Conservation (phyloP, 2,329 filamentous ascomycete species). For the Ustilaginoidea virens region DNA sequence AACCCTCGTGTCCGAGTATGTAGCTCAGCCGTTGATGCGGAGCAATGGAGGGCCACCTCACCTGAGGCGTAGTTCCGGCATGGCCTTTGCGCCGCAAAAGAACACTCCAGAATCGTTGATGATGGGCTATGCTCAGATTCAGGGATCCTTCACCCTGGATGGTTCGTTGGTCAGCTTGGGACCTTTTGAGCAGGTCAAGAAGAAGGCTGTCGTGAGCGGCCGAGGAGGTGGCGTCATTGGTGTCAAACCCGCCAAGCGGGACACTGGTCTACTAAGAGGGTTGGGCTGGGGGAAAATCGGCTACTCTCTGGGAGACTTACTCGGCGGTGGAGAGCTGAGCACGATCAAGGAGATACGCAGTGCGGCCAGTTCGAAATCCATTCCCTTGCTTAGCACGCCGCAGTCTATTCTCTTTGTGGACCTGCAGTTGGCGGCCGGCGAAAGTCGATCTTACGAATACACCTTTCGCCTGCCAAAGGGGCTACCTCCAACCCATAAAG, state of each 20-base stretch:
- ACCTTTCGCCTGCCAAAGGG: constrained; percentile 73
- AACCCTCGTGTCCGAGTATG: constrained; percentile 81
- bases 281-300: constrained; percentile 83
- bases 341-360: constrained; percentile 93
- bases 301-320: constrained; percentile 71
- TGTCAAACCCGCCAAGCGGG: constrained; percentile 55
- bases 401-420: constrained; percentile 96
- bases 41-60: constrained; percentile 25
- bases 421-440: constrained; percentile 69
- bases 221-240: constrained; percentile 80
- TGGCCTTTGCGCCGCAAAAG: constrained; percentile 23
- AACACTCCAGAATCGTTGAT: constrained; percentile 64
- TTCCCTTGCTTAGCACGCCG: constrained; percentile 85
- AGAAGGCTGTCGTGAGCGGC: constrained; percentile 77
- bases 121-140: constrained; percentile 95
- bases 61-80: constrained; percentile 29
- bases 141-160: constrained; percentile 82
- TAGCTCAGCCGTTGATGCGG: constrained; percentile 31
- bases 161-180: constrained; percentile 79
- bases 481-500: constrained; percentile 79
- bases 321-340: constrained; percentile 78
- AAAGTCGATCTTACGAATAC: constrained; percentile 79
- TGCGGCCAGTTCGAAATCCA: constrained; percentile 67
- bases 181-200: constrained; percentile 90
- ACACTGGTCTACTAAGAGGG: constrained; percentile 65